Evolutionary conservation across 169 alveolate species (phyloP), one percentile per base, ranked within the genome.

Genomic region (Plasmodium berghei): DNA sequence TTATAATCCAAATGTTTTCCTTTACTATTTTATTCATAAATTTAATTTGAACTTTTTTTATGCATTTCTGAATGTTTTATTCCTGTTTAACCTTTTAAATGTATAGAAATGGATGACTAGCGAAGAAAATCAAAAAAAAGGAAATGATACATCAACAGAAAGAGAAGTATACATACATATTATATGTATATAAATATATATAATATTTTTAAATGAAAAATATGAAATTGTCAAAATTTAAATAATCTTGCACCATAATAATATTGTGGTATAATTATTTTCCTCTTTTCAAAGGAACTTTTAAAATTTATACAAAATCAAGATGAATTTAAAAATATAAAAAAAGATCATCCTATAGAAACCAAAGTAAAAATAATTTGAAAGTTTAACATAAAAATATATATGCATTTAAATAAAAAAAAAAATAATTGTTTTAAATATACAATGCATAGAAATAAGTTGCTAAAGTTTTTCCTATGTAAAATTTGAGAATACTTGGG

Each of bases 301-400:
- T 48, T 75, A 75, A 70, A 75, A 45, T 56, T 75, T 62, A 75
- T 75, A 63, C 89, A 75, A 63, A 62, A 75, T 26, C 89, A 75
- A 67, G 73, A 75, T 75, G 89, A 75, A 49, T 75, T 75, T 28
- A 75, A 75, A 75, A 75, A 75, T 55, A 49, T 75, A 45, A 75
- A 75, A n/a, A 75, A 54, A 55, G 34, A 20, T 52, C 46, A 54
- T 40, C 12, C 54, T 62, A 74, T 63, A 14, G 70, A 75, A 75
- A 28, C 22, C n/a, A 74, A 75, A 63, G 89, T 75, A 34, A 34
- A 34, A 34, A 34, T 34, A 34, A 75, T 16, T n/a, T 20, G 55
- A 20, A 52, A 48, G 14, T 9, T 22, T 66, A 34, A 26, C 40
- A 46, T 40, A 52, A 18, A 45, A 1, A 14, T 59, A 48, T 20